Base-by-base conservation (phyloP, 345 rosid genomes). In the Psidium guajava region DNA sequence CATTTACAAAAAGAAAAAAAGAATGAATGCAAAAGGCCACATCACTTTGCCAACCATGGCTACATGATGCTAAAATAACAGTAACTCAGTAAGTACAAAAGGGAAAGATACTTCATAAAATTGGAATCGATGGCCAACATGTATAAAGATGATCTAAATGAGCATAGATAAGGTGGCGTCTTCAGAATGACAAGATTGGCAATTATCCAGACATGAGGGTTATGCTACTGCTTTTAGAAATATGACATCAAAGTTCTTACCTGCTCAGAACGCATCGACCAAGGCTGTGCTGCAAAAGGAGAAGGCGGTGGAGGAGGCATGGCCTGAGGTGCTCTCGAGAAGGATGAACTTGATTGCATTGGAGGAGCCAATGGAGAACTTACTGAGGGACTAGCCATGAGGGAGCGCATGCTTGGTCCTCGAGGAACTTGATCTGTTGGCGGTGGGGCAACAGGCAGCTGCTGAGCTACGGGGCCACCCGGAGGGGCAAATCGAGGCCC, bases 221-320 rank as follows among this genome's bases (percentile, higher is more conserved):
- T 18, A 53, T 18, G 40, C 47, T 55, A 82, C 42, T 27, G 59
- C 56, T 82, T 54, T 82, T 52, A 28, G 40, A 50, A 82, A 82
- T 82, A 44, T 52, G 40, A 82, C 18, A 27, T 82, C 27, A 24
- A 59, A 83, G 47, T 83, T 57, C 75, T 84, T 85, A 94, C 94
- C 89, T 90, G 90, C 84, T 86, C 93, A 28, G 89, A 81, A 84
- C 91, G 93, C 90, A 89, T 87, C 75, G 87, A 88, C 91, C 90
- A 90, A 73, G 94, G 82, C 85, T 92, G 97, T 88, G 91, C 90
- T 82, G 94, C 95, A 89, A 91, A 97, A 83, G 98, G 94, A 83
- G 90, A 88, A 88, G 87, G 91, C 49, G 91, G 51, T 22, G 93
- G 90, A 28, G 84, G 81, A 32, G 80, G 81, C 50, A 49, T 21